Base-by-base conservation (phyloP, 345 rosid genomes). In the Cardamine chenopodiifolia region DNA sequence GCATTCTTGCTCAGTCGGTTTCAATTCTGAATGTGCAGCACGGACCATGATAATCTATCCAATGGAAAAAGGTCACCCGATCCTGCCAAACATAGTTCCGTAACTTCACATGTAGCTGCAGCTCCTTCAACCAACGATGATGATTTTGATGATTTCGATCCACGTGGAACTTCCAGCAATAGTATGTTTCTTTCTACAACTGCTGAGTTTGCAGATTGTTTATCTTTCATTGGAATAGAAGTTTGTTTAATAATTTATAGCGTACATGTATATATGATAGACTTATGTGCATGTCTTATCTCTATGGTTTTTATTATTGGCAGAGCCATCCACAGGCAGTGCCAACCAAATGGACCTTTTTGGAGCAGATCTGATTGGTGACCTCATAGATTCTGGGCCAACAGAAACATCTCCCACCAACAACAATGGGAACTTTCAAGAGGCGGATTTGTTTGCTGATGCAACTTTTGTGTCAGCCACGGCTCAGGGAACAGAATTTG, bases 61-160 rank as follows among this genome's bases (percentile, higher is more conserved):
- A 49, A 62, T 72, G 69, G 85, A 34, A 79, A 88, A 70, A 90
- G 81, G 74, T 68, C 83, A 31, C 72, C 88, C 11, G 80, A 76
- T 65, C 76, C 88, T 14, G 55, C 70, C 71, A 83, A 82, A 69
- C 64, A 70, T 65, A 82, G 77, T 73, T 66, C 86, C 64, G 64
- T 77, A 62, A 85, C 66, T 1, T 31, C 34, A 31, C 56, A 67
- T 60, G 73, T 55, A 40, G 19, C 82, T 31, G 83, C 66, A 55
- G 75, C 53, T 72, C 84, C 86, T 73, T 78, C 89, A 40, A 87
- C 78, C 77, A 72, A 71, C 49, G 90, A 84, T 28, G 87, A 89
- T 29, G 92, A 89, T 37, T 83, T 87, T 67, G 97, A 93, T 82
- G 97, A 94, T 86, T 95, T 95, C 67, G 94, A 92, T 86, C 99